phyloP scores from a whole-genome alignment of 2,329 filamentous ascomycete species.

The Fonsecaea multimorphosa region DNA sequence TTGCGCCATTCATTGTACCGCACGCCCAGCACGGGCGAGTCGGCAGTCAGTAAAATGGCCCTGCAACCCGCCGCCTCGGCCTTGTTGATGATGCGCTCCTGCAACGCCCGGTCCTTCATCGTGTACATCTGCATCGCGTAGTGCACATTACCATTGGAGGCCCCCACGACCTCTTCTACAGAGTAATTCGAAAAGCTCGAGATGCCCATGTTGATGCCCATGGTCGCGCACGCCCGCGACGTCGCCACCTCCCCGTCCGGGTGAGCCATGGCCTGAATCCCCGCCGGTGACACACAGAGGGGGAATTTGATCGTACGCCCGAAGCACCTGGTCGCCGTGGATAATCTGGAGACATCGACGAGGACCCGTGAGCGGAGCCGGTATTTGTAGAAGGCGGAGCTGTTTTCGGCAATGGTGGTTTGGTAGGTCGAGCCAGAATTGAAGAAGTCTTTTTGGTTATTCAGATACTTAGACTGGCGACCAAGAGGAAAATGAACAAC shows the following conservation, averaged over 20 bases:
- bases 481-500: neutral
- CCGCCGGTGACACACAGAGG: conserved; percentile 56
- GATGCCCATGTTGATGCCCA: conserved; percentile 52
- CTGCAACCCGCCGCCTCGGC: conserved; percentile 55
- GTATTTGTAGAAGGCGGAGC: conserved; percentile 57
- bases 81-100: conserved; percentile 47
- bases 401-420: conserved; percentile 53
- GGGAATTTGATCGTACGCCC: conserved; percentile 53
- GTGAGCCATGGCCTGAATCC: conserved; percentile 57
- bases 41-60: conserved; percentile 59
- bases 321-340: conserved; percentile 49
- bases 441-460: conserved; percentile 28
- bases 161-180: conserved; percentile 50
- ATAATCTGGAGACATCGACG: conserved; percentile 46
- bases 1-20: conserved; percentile 60
- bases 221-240: conserved; percentile 48
- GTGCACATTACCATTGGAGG: conserved; percentile 46
- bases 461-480: neutral
- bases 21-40: conserved; percentile 58
- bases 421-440: conserved; percentile 34
- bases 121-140: conserved; percentile 33
- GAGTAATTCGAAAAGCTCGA: conserved; percentile 51
- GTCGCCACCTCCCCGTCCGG: conserved; percentile 57
- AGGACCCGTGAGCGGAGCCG: conserved; percentile 50
- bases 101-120: conserved; percentile 45